Base-by-base conservation (phyloP, 2,329 filamentous ascomycete genomes). In the Trichocomaceae sp. region DNA sequence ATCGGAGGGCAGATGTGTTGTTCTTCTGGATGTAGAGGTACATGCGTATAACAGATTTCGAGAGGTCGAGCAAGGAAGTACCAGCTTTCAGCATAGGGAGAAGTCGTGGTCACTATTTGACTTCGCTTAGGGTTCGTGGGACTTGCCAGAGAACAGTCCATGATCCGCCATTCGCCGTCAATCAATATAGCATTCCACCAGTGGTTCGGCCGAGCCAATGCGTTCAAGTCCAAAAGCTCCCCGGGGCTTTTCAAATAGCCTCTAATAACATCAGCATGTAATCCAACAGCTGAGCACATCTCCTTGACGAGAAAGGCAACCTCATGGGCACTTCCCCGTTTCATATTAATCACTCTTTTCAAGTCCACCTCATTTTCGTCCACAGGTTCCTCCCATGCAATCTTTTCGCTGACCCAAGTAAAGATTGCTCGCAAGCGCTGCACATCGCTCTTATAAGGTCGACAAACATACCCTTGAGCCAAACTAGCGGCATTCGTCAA, bases 181-280 rank as follows among this genome's bases (percentile, higher is more conserved):
- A 96, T 85, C 35, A 96, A 75, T 17, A 97, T 89, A 0, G 90
- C 85, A 63, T 99, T 99, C 93, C 93, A 99, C 84, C 88, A 97
- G 72, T 99, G 93, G 65, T 99, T 99, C 0, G 92, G 81, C 29
- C 86, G 83, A n/a, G 89, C 88, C 69, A 92, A 83, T 56, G 86
- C 86, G 58, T 87, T 88, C 44, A 90, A 77, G 63, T 97, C 91
- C 1, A 87, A 77, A 7, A 85, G 75, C 64, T 97, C 93, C 0
- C 92, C 92, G 0, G 93, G 93, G 1, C 82, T 79, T 69, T 99
- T 99, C 54, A 99, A 82, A 66, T 93, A 97, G 0, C 93, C 93
- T 57, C 85, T 83, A 13, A 99, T 83, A 19, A 95, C 79, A 67
- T 97, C 92, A 35, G 88, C 89, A 60, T 90, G 86, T 35, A 99